These are phyloP conservation scores for Tetraselmis striata DNA, from an alignment of 139 green algal genomes.

Conservation along the genomic window DNA sequence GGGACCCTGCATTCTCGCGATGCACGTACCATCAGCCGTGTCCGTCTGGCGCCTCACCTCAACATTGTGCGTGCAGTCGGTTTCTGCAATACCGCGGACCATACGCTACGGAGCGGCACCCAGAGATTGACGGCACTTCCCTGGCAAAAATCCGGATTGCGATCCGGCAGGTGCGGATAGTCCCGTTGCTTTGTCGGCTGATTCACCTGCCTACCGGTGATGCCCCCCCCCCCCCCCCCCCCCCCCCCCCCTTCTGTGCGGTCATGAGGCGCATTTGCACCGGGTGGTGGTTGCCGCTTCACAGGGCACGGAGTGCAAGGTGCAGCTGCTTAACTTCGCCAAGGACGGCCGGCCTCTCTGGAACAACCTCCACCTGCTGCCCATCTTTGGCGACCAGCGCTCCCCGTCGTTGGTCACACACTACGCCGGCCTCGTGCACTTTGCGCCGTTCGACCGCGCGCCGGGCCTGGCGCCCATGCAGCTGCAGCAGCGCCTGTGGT, in stretches of 20 bases:
- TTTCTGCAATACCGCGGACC: slow-evolving; percentile 27
- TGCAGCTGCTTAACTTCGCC: slow-evolving; percentile 24
- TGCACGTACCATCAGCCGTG: too few relatives aligned
- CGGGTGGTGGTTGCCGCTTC: too few relatives aligned
- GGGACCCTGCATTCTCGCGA: too few relatives aligned
- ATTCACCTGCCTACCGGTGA: too few relatives aligned
- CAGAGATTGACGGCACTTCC: slow-evolving; percentile 2
- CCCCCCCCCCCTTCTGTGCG: too few relatives aligned
- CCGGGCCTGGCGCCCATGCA: background rate
- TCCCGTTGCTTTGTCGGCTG: too few relatives aligned
- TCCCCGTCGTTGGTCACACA: slow-evolving; percentile 14
- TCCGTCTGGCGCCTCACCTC: too few relatives aligned
- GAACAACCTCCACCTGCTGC: slow-evolving; percentile 19
- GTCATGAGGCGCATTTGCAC: too few relatives aligned
- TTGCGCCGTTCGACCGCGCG: slow-evolving; percentile 1
- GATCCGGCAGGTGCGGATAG: background rate
- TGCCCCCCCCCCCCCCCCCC: too few relatives aligned
- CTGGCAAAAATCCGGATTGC: background rate
- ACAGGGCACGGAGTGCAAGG: slow-evolving; percentile 16
- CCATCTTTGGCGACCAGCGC: slow-evolving; percentile 15
- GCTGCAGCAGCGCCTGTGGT: background rate
- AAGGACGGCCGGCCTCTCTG: slow-evolving; percentile 24
- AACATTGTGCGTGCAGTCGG: too few relatives aligned
- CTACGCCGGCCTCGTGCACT: slow-evolving; percentile 21
- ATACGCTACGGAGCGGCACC: slow-evolving; percentile 16